Conservation (phyloP, 352 stramenopile genomes). For the Phytophthora kernoviae region DNA sequence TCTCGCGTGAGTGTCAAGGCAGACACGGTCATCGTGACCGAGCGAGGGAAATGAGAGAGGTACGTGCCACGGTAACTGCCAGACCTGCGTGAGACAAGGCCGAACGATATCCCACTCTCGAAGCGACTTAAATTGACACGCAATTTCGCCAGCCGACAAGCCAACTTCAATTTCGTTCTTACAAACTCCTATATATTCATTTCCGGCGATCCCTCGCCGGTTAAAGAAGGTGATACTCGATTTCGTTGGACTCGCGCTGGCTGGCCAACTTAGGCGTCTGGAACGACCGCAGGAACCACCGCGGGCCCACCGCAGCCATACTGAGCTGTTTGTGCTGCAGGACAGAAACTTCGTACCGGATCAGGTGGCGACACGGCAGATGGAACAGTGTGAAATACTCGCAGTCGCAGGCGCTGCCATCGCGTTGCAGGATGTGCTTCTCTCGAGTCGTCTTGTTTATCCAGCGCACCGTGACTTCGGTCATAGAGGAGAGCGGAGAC, state of each 20-base stretch:
- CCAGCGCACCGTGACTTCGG: conserved; percentile 49
- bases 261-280: conserved; percentile 60
- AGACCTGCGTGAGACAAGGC: background rate
- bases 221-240: conserved; percentile 74
- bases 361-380: conserved; percentile 71
- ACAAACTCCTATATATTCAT: background rate
- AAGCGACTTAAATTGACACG: background rate
- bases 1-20: too few species aligned
- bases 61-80: background rate
- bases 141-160: background rate
- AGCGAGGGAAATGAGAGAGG: too few species aligned
- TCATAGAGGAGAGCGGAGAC: conserved; percentile 6
- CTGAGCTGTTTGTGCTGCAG: conserved; percentile 70
- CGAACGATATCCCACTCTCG: background rate
- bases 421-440: conserved; percentile 60
- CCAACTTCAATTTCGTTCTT: background rate
- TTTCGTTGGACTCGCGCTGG: conserved; percentile 75
- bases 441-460: conserved; percentile 62
- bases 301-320: conserved; percentile 56
- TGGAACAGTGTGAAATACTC: conserved; percentile 72
- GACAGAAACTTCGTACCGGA: conserved; percentile 74
- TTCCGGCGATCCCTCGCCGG: background rate
- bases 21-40: too few species aligned
- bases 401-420: conserved; percentile 68
- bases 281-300: conserved; percentile 77